phyloP scores from a whole-genome alignment of 306 rosid species.

The Ziziphus jujuba region DNA sequence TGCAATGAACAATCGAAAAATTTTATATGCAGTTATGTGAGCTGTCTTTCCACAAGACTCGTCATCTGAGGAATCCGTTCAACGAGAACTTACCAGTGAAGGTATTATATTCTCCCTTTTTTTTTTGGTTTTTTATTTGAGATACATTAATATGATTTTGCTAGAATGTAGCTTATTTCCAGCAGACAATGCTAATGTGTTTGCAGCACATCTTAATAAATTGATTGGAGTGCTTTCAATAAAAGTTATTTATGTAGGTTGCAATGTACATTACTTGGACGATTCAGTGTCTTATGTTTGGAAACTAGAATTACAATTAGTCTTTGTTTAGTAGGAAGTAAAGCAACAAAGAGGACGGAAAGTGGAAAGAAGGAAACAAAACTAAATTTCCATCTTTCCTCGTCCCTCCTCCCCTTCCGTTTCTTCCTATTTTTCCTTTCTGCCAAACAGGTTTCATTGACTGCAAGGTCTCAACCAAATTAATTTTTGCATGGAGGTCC shows the following conservation, averaged over 20 bases:
- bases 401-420: no score
- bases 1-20: slow-evolving; percentile 32
- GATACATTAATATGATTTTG: neutral
- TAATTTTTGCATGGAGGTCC: neutral
- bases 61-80: slow-evolving; percentile 94
- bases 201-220: no score
- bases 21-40: slow-evolving; percentile 87
- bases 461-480: slow-evolving; percentile 1
- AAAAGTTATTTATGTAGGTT: no score
- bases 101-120: slow-evolving; percentile 46
- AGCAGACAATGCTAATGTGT: no score
- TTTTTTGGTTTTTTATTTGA: neutral
- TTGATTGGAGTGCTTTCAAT: no score
- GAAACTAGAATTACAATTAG: neutral
- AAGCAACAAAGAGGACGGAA: no score
- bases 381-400: no score
- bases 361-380: no score
- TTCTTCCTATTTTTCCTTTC: no score
- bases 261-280: no score
- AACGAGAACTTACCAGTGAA: slow-evolving; percentile 98
- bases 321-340: neutral
- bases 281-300: no score
- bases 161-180: no score
- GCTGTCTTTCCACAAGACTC: slow-evolving; percentile 95
- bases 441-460: neutral